Base-by-base conservation (phyloP, 257 asterid genomes). In the Lycium barbarum region DNA sequence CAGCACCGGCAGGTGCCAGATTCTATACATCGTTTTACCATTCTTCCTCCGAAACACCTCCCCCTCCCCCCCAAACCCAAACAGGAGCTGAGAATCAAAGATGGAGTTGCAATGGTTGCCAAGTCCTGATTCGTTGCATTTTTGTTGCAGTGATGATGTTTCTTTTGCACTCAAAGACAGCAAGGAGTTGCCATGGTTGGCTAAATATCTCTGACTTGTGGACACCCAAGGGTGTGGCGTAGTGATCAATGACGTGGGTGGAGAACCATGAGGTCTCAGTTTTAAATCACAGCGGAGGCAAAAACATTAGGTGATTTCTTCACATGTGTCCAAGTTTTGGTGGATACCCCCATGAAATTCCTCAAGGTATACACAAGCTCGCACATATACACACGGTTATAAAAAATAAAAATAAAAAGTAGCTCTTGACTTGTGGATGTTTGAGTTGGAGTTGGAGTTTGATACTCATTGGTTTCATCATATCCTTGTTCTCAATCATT, bases 181-280 rank as follows among this genome's bases (percentile, higher is more conserved):
- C 93, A 88, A 90, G 87, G 98, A 96, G 43, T 90, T 96, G 54
- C 97, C 98, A 26, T 96, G 99, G 99, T 72, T 96, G 91, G 86
- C 91, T 65, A 95, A 93, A 90, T 96, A 94, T 88, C 81, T 96
- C 63, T 93, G 88, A 85, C 53, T 38, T 11, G 20, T 17, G 78
- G 49, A 17, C 78, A 70, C 6, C 13, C 54, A 38, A 38, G 33
- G 20, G 8, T 17, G 51, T 36, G 51, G 51, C 51, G 1, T 36
- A 36, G 51, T 9, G n/a, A 11, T 68, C 26, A 0, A 10, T 7
- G 51, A 68, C 14, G 76, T 38, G 53, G 13, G 38, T 68, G 15
- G 43, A 68, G 51, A 36, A 15, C 0, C 7, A 36, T 36, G 22
- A 6, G 13, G 15, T 13, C n/a, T 66, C 73, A 35, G 13, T 5